Evolutionary conservation across 1,139 yeast genomes (phyloP), one percentile per base, ranked within the genome.

Genomic region (Chernovozyma aurita): DNA sequence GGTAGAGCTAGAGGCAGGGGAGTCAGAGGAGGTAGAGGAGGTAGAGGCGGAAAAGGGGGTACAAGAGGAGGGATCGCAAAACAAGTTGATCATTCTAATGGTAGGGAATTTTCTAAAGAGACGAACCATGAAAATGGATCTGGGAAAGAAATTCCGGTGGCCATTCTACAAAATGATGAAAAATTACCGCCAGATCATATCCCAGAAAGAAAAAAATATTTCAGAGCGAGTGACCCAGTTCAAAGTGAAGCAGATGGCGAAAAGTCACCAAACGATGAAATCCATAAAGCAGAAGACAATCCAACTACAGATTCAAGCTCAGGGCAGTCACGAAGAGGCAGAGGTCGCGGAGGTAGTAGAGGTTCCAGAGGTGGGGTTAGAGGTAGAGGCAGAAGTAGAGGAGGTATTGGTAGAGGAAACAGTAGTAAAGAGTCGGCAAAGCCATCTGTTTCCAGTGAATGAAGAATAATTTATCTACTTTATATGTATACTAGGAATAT

Each of bases 11-110:
- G 49, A 30, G 44, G 49, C 9, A 37, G 57, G 30, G 48, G 50
- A 16, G 46, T 58, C 40, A 55, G 50, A 14, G 39, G 53, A 27
- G 48, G 55, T n/a, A 48, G 59, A 31, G 47, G 55, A 15, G 28
- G 32, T 12, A 32, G 42, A 22, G 34, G 41, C 18, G 46, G 43
- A 18, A 42, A 44, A 34, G 47, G 47, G 2, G 32, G 39, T 15
- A 15, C 16, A 16, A 34, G 49, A 33, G 44, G 42, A 16, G n/a
- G n/a, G n/a, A n/a, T n/a, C n/a, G n/a, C n/a, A n/a, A n/a, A n/a
- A n/a, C n/a, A n/a, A n/a, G n/a, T n/a, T n/a, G n/a, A n/a, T n/a
- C n/a, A n/a, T n/a, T n/a, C n/a, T n/a, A n/a, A n/a, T n/a, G n/a
- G n/a, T n/a, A n/a, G n/a, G n/a, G n/a, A n/a, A n/a, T n/a, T n/a